Conservation (phyloP, 306 rosid species). For the Coriaria nepalensis region DNA sequence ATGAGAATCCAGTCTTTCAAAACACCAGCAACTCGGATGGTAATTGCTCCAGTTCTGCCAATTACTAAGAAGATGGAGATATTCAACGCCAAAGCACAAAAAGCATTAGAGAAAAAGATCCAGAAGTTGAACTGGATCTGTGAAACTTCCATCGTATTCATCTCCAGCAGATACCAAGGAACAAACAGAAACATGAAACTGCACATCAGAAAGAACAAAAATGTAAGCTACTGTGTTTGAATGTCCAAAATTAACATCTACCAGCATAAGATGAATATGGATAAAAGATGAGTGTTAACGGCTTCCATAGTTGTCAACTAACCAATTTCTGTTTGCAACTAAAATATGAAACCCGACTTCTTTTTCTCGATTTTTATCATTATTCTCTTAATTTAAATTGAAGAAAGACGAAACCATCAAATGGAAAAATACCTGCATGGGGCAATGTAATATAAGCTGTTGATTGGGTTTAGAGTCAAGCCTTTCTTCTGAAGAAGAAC, state of each 20-base stretch:
- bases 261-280: neutral
- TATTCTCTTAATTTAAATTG: too few relatives aligned
- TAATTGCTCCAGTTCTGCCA: slow-evolving; percentile 95
- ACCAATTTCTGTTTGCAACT: too few relatives aligned
- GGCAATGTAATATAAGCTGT: slow-evolving; percentile 92
- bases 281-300: neutral
- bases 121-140: slow-evolving; percentile 87
- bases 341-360: too few relatives aligned
- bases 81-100: slow-evolving; percentile 87
- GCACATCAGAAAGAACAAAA: slow-evolving; percentile 24
- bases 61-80: slow-evolving; percentile 89
- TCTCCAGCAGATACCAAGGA: slow-evolving; percentile 88
- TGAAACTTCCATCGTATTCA: slow-evolving; percentile 69
- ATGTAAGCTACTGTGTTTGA: slow-evolving; percentile 5
- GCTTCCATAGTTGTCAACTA: too few relatives aligned
- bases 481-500: slow-evolving; percentile 94
- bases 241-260: neutral
- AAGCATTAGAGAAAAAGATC: slow-evolving; percentile 86
- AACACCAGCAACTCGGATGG: slow-evolving; percentile 91
- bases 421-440: slow-evolving; percentile 73
- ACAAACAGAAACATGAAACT: slow-evolving; percentile 79
- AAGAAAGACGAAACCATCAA: neutral
- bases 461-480: slow-evolving; percentile 75
- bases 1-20: slow-evolving; percentile 91
- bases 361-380: too few relatives aligned